Percentiles rank a stretch among this genome's conserved stretches.
These are phyloP conservation scores for Phoma sp. DNA, from an alignment of 2,329 filamentous ascomycete species.

Conservation along the genomic window DNA sequence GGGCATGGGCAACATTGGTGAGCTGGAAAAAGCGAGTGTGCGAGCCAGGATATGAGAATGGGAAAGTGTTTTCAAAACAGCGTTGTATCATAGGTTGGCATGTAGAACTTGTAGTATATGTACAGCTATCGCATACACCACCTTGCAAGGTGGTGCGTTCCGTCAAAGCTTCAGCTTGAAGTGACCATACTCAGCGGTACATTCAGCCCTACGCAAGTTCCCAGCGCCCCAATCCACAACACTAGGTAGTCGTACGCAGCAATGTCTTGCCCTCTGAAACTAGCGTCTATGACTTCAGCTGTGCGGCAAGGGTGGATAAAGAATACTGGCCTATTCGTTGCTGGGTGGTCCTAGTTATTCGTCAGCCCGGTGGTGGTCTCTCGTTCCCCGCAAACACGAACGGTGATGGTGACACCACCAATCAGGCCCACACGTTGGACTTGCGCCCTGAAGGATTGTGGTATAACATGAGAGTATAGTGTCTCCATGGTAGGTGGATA, in stretches of 20 bases:
- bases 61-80: background rate
- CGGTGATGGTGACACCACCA: conserved; percentile 49
- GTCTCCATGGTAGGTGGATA: conserved; percentile 42
- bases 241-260: conserved; percentile 74
- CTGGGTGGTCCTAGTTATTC: conserved; percentile 75
- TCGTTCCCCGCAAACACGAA: conserved; percentile 23
- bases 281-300: conserved; percentile 76
- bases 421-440: conserved; percentile 47
- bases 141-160: background rate
- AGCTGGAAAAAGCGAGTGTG: conserved; percentile 76
- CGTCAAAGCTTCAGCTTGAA: background rate
- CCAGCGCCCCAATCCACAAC: conserved; percentile 88
- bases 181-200: conserved; percentile 70
- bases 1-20: conserved; percentile 82
- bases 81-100: conserved; percentile 26
- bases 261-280: conserved; percentile 44
- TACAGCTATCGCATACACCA: conserved; percentile 22
- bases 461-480: conserved; percentile 49
- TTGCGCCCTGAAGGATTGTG: conserved; percentile 40
- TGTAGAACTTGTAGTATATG: conserved; percentile 30
- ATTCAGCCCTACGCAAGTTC: conserved; percentile 79
- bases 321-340: conserved; percentile 78
- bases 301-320: conserved; percentile 95
- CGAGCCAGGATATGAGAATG: conserved; percentile 38
- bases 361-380: conserved; percentile 1